These are phyloP conservation scores for Firmiana major DNA, from an alignment of 345 rosid species.

Conservation along the genomic window DNA sequence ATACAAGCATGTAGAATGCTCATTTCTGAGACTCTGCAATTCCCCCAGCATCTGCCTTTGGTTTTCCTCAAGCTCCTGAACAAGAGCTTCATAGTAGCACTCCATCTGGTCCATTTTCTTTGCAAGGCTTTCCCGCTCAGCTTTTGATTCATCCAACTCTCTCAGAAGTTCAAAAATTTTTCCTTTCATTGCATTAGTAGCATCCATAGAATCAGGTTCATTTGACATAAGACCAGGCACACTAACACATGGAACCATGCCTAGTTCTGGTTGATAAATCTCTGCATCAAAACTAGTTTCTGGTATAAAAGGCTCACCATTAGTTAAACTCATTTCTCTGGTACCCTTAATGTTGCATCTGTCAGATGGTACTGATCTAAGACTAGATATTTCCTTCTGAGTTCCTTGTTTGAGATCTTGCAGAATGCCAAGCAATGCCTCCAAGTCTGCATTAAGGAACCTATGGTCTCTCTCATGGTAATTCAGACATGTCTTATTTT, in stretches of 20 bases:
- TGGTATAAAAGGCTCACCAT: slow-evolving; percentile 38
- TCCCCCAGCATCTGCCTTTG: slow-evolving; percentile 90
- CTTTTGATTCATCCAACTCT: slow-evolving; percentile 84
- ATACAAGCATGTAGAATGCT: slow-evolving; percentile 74
- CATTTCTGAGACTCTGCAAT: slow-evolving; percentile 86
- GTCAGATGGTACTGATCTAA: slow-evolving; percentile 39
- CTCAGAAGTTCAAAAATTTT: slow-evolving; percentile 80
- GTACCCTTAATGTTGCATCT: slow-evolving; percentile 28
- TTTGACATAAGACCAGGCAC: slow-evolving; percentile 60
- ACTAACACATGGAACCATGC: slow-evolving; percentile 66
- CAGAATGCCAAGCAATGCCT: slow-evolving; percentile 51
- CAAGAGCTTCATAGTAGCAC: slow-evolving; percentile 88
- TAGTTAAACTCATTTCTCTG: slow-evolving; percentile 35
- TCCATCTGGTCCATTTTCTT: slow-evolving; percentile 99
- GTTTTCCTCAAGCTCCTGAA: slow-evolving; percentile 97
- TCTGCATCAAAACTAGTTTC: slow-evolving; percentile 58
- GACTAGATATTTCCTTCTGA: slow-evolving; percentile 39
- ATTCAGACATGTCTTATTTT: slow-evolving; percentile 61
- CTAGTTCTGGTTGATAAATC: slow-evolving; percentile 66
- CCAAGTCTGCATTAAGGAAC: slow-evolving; percentile 59
- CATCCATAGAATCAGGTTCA: slow-evolving; percentile 52
- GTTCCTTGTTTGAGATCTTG: slow-evolving; percentile 73
- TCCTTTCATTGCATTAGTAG: slow-evolving; percentile 56
- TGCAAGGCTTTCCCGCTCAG: slow-evolving; percentile 75
- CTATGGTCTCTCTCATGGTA: slow-evolving; percentile 61